Base-by-base conservation (phyloP, 345 rosid genomes). In the Physaria fendleri region DNA sequence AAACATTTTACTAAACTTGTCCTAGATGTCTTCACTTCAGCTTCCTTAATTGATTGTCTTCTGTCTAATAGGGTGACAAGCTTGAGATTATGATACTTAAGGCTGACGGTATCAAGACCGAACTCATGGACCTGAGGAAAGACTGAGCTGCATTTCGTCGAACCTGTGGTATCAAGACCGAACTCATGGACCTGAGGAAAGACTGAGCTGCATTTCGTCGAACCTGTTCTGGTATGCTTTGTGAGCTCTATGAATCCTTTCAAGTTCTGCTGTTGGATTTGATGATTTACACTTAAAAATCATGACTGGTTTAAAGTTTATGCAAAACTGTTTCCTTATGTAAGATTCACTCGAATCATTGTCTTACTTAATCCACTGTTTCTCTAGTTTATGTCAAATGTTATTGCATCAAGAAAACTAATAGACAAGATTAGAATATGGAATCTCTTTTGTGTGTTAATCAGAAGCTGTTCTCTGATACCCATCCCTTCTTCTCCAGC, bases 401-500 rank as follows among this genome's bases (percentile, higher is more conserved):
- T 41, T 42, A 64, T 52, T 45, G 21, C 64, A 59, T 43, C 44
- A 20, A 20, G 27, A 41, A 28, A 4, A 6, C 24, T 2, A 4
- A 16, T 0, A 42, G 64, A 59, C 23, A 25, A 25, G 12, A 58
- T 5, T 15, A 40, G 39, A 10, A 33, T 21, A 15, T 33, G 16
- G 43, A 15, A 44, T 0, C 28, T 8, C 20, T 28, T 41, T 17
- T 3, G 12, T 1, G 8, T 27, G 24, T 24, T 8, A 41, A 43
- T 83, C 72, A 85, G 74, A 88, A 79, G 67, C 63, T 77, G 39
- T 77, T 83, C 61, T 38, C 79, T 0, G 96, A 81, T 8, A 69
- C 72, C 96, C 98, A 85, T 52, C 95, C 95, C 67, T 78, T 88
- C 75, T 85, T 82, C 76, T 85, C 93, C 62, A 91, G 60, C 56